phyloP scores from a whole-genome alignment of 1,139 yeast species.

The Debaryomyces robertsiae region DNA sequence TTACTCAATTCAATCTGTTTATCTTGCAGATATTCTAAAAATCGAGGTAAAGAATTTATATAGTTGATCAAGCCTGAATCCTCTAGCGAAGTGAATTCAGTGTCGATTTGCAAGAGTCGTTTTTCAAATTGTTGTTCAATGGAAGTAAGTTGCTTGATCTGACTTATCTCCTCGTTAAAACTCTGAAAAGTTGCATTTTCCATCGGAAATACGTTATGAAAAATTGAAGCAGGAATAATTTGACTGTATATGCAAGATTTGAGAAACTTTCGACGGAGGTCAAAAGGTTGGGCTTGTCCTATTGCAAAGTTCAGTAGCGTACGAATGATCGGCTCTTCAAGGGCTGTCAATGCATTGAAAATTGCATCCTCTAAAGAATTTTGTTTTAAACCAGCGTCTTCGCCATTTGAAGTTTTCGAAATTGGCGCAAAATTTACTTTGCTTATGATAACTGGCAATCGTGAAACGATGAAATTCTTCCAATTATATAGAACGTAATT shows the following conservation, averaged over 20 bases:
- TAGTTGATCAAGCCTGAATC: conserved; percentile 53
- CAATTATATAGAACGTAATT: conserved; percentile 35
- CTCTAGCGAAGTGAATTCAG: conserved; percentile 57
- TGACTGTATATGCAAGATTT: conserved; percentile 46
- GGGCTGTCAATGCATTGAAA: conserved; percentile 20
- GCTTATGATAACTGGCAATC: conserved; percentile 28
- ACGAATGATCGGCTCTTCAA: conserved; percentile 15
- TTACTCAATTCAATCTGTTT: conserved; percentile 41
- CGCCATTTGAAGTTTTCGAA: not conserved
- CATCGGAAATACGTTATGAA: conserved; percentile 44
- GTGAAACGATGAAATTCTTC: conserved; percentile 36
- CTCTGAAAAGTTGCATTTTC: conserved; percentile 39
- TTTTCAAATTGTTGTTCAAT: conserved; percentile 25
- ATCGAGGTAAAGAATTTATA: conserved; percentile 22
- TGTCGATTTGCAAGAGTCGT: conserved; percentile 46
- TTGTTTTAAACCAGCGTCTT: conserved; percentile 13
- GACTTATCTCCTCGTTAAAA: conserved; percentile 26
- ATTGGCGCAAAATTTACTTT: conserved; percentile 17
- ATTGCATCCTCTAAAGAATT: conserved; percentile 22
- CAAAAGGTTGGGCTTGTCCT: conserved; percentile 32
- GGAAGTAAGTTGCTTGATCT: conserved; percentile 15
- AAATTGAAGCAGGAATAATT: conserved; percentile 42
- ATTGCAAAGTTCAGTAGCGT: conserved; percentile 14
- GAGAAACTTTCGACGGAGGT: conserved; percentile 57
- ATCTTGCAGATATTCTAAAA: conserved; percentile 43